Evolutionary conservation across 2,329 filamentous ascomycete species (phyloP), one percentile per base, ranked within the genome.

Genomic region (Diaporthe sp.): DNA sequence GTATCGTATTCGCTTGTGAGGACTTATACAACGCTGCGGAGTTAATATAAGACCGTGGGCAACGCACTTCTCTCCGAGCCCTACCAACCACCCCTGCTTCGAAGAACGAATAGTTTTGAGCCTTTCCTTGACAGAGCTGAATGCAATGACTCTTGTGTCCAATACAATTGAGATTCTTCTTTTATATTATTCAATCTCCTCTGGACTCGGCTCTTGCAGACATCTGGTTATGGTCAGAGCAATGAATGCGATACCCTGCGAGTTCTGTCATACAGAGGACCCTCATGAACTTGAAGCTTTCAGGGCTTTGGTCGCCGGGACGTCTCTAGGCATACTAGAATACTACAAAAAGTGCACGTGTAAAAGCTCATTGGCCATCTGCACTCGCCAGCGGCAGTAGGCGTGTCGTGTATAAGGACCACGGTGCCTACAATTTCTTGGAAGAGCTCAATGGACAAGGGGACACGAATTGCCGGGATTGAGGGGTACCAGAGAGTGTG

Each of bases 21-120:
- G 17, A 25, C n/a, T 25, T n/a, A 65, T 65, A 44, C 63, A 49
- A 51, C 63, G 28, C 47, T 51, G 28, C 49, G n/a, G 47, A 70
- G 34, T 55, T 70, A 49, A 15, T 65, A 53, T 55, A 39, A 10
- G 3, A 55, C 49, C 49, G 34, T n/a, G n/a, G 15, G 49, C 22
- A n/a, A 20, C 63, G 44, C 63, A 68, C 65, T 70, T 70, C 65
- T 70, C 65, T 70, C 65, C 65, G 65, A 55, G 49, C 22, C 61
- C 42, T 34, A 31, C 61, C n/a, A 37, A 37, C n/a, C 47, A 70
- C 37, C 49, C 65, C 49, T 39, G 65, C 42, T 15, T 22, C 25
- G 22, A 12, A 53, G 9, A 68, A 53, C 65, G 6, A 53, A 53
- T 68, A 42, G 47, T 39, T 49, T 28, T 12, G 31, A 25, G 47